phyloP scores from a whole-genome alignment of 768 basidiomycete species.

The Suillus fuscotomentosus region DNA sequence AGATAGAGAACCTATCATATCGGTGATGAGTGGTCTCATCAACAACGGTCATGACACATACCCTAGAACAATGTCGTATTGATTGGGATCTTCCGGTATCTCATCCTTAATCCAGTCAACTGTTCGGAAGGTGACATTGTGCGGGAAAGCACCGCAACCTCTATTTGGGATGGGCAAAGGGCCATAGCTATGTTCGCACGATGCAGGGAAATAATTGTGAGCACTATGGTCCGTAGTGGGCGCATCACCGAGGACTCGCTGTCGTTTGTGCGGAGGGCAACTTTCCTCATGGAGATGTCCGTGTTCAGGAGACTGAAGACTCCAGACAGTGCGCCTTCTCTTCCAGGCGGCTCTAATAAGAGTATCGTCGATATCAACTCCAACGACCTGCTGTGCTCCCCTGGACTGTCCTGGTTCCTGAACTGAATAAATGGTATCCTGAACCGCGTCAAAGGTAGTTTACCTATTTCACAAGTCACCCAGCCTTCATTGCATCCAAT shows the following conservation, averaged over 20 bases:
- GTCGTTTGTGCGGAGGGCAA: slow-evolving; percentile 11
- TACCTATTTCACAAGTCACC: slow-evolving; percentile 87
- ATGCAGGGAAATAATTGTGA: slow-evolving; percentile 68
- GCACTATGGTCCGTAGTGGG: neutral
- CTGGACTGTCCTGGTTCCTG: slow-evolving; percentile 54
- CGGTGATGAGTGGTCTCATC: neutral
- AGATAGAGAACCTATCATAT: slow-evolving; percentile 67
- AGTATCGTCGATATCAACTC: slow-evolving; percentile 82
- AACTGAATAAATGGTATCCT: neutral
- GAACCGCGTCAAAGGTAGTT: slow-evolving; percentile 9
- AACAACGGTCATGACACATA: slow-evolving; percentile 34
- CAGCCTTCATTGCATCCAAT: slow-evolving; percentile 86
- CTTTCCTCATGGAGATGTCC: neutral
- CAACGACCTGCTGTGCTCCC: slow-evolving; percentile 65
- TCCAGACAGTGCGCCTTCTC: slow-evolving; percentile 69
- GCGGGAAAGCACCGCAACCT: slow-evolving; percentile 57
- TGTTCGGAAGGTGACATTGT: slow-evolving; percentile 71
- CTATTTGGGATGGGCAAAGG: slow-evolving; percentile 61
- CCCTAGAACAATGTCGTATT: slow-evolving; percentile 82
- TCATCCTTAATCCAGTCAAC: slow-evolving; percentile 69
- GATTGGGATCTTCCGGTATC: slow-evolving; percentile 54
- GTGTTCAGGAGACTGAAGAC: slow-evolving; percentile 43
- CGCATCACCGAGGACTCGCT: slow-evolving; percentile 4
- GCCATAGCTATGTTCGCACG: slow-evolving; percentile 75
- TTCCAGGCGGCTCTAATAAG: slow-evolving; percentile 79